phyloP scores from a whole-genome alignment of 2,329 filamentous ascomycete species.

The Xylaria sp. region DNA sequence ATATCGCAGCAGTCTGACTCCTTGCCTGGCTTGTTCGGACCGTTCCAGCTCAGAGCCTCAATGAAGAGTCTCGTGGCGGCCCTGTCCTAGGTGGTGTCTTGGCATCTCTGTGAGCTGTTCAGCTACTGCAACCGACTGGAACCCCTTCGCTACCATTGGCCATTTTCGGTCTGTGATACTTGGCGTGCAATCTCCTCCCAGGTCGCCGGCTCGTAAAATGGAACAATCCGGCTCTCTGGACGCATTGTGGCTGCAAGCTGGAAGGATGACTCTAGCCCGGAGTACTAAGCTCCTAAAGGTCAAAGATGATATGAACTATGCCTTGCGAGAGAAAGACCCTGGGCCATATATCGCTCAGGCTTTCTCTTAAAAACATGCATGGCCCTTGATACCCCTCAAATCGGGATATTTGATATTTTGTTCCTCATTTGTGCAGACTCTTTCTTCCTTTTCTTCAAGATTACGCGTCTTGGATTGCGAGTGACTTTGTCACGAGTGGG shows the following conservation, averaged over 20 bases:
- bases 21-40: constrained; percentile 28
- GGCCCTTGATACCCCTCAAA: constrained; percentile 21
- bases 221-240: constrained; percentile 40
- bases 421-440: constrained; percentile 25
- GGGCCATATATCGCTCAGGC: background rate
- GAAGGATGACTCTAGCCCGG: constrained; percentile 15
- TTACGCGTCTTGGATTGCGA: constrained; percentile 19
- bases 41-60: constrained; percentile 21
- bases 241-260: constrained; percentile 28
- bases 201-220: constrained; percentile 35
- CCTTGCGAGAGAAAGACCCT: constrained; percentile 34
- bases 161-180: constrained; percentile 39
- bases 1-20: background rate
- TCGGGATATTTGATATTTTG: constrained; percentile 20
- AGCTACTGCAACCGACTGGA: constrained; percentile 51
- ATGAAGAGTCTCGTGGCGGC: constrained; percentile 39
- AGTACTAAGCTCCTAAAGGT: background rate
- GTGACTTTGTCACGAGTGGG: constrained; percentile 21
- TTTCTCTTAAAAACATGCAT: constrained; percentile 32
- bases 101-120: constrained; percentile 46
- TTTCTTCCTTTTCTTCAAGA: constrained; percentile 24
- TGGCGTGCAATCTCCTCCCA: constrained; percentile 45
- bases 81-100: constrained; percentile 44
- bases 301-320: constrained; percentile 32
- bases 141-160: constrained; percentile 43